Evolutionary conservation across 495 filamentous ascomycete genomes (phyloP).

Genomic region (Saxophila tyrrhenica): DNA sequence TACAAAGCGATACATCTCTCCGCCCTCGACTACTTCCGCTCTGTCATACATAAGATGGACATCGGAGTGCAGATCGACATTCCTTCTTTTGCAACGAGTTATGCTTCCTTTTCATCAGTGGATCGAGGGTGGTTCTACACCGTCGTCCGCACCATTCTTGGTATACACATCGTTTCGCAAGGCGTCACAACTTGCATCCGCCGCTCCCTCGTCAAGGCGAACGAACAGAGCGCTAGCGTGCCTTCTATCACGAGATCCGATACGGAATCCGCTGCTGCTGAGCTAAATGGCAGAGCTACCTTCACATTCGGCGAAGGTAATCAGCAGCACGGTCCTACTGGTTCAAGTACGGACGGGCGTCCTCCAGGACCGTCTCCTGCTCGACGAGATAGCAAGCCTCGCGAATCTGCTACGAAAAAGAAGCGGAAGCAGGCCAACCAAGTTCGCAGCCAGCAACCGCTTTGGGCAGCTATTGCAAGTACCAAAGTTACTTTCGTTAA

Average conservation of each 20-base stretch:
- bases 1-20: slow-evolving; percentile 24
- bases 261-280: slow-evolving; percentile 23
- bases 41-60: slow-evolving; percentile 16
- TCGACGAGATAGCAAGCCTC: slow-evolving; percentile 43
- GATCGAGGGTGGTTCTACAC: slow-evolving; percentile 17
- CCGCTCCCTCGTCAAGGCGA: slow-evolving; percentile 18
- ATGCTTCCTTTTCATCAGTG: slow-evolving; percentile 8
- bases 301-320: slow-evolving; percentile 11
- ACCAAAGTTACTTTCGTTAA: slow-evolving; percentile 90
- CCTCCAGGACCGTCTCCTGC: slow-evolving; percentile 38
- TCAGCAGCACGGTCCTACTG: slow-evolving; percentile 37
- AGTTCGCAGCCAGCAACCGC: slow-evolving; percentile 77
- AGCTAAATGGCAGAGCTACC: not conserved
- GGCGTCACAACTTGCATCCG: slow-evolving; percentile 41
- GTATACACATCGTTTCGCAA: slow-evolving; percentile 84
- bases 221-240: slow-evolving; percentile 19
- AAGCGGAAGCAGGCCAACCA: slow-evolving; percentile 79
- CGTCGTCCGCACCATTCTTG: slow-evolving; percentile 35
- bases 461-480: slow-evolving; percentile 89
- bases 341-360: slow-evolving; percentile 39
- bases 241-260: slow-evolving; percentile 27
- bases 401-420: slow-evolving; percentile 58
- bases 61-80: slow-evolving; percentile 16
- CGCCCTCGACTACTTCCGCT: slow-evolving; percentile 20
- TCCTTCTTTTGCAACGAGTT: slow-evolving; percentile 10